Conservation (phyloP, 257 asterid genomes). For the Jacaranda mimosifolia region DNA sequence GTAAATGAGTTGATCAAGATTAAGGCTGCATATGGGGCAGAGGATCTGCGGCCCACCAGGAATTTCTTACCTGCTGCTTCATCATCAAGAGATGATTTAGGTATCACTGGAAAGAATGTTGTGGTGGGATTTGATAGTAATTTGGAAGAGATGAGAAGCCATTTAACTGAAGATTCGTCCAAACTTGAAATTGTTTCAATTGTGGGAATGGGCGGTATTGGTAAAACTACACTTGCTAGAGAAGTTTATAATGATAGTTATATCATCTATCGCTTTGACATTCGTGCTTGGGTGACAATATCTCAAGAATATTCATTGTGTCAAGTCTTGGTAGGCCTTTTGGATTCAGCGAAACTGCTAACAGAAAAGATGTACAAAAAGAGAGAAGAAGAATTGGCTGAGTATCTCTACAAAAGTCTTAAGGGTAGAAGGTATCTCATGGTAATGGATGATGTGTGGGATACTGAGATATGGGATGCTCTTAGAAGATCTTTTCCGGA, state of each 20-base stretch:
- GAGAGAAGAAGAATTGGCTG: neutral
- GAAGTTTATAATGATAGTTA: neutral
- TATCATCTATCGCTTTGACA: conserved; percentile 13
- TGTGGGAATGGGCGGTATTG: conserved; percentile 45
- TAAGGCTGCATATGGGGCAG: neutral
- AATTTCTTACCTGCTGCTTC: neutral
- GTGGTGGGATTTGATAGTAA: conserved; percentile 34
- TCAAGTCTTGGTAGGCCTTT: conserved; percentile 1
- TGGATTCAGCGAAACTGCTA: neutral
- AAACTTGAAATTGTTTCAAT: conserved; percentile 1
- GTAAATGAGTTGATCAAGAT: neutral
- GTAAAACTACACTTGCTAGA: conserved; percentile 40
- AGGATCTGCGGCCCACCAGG: neutral
- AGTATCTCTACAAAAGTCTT: neutral
- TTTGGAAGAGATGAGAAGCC: neutral
- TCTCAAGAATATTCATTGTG: conserved; percentile 18
- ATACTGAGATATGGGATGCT: conserved; percentile 20
- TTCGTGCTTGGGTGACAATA: conserved; percentile 22
- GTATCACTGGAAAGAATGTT: neutral
- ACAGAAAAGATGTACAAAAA: neutral
- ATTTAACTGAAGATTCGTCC: neutral
- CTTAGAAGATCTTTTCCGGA: conserved; percentile 22
- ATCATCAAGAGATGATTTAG: neutral
- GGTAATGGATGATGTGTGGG: conserved; percentile 41
- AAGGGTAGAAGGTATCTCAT: conserved; percentile 31